Percentiles rank a stretch among this genome's conserved stretches.
phyloP scores from a whole-genome alignment of 2,329 filamentous ascomycete genomes.

The Eurotiales sp. region DNA sequence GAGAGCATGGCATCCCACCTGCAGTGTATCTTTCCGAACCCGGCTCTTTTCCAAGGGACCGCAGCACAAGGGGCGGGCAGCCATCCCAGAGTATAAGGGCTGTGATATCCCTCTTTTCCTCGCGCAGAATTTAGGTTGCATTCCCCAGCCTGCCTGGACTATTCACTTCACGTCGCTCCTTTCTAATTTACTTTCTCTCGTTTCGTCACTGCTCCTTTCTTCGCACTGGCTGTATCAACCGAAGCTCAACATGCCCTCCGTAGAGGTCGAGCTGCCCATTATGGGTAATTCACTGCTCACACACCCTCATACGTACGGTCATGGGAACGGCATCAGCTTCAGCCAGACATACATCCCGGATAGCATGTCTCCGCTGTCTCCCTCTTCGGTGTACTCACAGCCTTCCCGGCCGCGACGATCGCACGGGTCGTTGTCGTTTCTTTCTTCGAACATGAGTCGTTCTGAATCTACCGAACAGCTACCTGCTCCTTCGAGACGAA shows the following conservation, averaged over 20 bases:
- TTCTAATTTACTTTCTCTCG: slow-evolving; percentile 1
- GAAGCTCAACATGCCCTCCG: slow-evolving; percentile 26
- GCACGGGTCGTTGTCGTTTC: slow-evolving; percentile 32
- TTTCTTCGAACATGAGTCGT: slow-evolving; percentile 28
- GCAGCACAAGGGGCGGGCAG: slow-evolving; percentile 13
- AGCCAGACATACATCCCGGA: slow-evolving; percentile 19
- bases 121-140: slow-evolving; percentile 14
- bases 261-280: slow-evolving; percentile 24
- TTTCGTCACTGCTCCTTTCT: background rate
- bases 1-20: slow-evolving; percentile 24
- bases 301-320: slow-evolving; percentile 10
- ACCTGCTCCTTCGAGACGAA: slow-evolving; percentile 22
- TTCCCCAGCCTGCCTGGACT: slow-evolving; percentile 8
- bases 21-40: slow-evolving; percentile 21
- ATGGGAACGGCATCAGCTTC: slow-evolving; percentile 3
- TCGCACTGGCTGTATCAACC: slow-evolving; percentile 3
- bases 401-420: slow-evolving; percentile 30
- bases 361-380: slow-evolving; percentile 18
- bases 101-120: slow-evolving; percentile 9
- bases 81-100: slow-evolving; percentile 13
- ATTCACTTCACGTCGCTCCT: slow-evolving; percentile 6
- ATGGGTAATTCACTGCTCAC: slow-evolving; percentile 18
- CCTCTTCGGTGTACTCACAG: slow-evolving; percentile 20
- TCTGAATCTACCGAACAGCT: slow-evolving; percentile 28
- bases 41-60: slow-evolving; percentile 8